These are phyloP conservation scores for Globisporangium takayamanum DNA, from an alignment of 352 stramenopile species.

Conservation along the genomic window DNA sequence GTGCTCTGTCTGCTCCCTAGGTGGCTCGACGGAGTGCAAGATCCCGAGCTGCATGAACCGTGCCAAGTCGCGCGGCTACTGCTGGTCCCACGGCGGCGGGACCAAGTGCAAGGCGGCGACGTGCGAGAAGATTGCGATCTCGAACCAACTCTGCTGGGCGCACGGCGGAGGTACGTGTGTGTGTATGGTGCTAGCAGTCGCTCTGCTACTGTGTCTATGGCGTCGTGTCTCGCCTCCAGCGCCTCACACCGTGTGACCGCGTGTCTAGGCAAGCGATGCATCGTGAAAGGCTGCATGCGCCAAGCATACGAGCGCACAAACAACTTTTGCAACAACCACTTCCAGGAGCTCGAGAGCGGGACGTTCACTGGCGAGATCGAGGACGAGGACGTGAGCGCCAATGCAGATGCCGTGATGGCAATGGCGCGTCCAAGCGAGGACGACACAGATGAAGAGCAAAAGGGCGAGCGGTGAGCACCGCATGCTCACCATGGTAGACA, in stretches of 20 bases:
- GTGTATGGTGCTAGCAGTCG: too few relatives aligned
- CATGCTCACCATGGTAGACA: too few relatives aligned
- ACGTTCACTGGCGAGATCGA: too few relatives aligned
- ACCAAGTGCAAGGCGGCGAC: conserved; percentile 65
- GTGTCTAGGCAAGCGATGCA: conserved; percentile 39
- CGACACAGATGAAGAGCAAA: too few relatives aligned
- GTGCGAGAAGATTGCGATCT: conserved; percentile 79
- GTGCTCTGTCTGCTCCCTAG: too few relatives aligned
- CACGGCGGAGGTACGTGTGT: conserved; percentile 36
- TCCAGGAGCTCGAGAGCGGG: conserved; percentile 16
- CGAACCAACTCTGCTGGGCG: conserved; percentile 68
- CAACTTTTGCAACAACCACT: conserved; percentile 72
- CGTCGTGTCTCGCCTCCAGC: too few relatives aligned
- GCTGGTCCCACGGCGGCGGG: conserved; percentile 79
- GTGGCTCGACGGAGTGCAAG: conserved; percentile 76
- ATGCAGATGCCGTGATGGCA: too few relatives aligned
- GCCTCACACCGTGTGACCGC: too few relatives aligned
- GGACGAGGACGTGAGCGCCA: too few relatives aligned
- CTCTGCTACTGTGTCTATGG: too few relatives aligned
- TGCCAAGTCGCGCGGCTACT: conserved; percentile 76
- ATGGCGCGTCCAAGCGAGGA: too few relatives aligned
- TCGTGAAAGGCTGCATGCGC: conserved; percentile 56
- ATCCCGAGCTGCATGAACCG: conserved; percentile 64
- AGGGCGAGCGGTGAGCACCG: too few relatives aligned
- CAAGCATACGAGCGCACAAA: conserved; percentile 75